Percentiles rank a stretch among this genome's conserved stretches.
phyloP scores from a whole-genome alignment of 2,329 filamentous ascomycete species.

The Furcasterigmium sp. region DNA sequence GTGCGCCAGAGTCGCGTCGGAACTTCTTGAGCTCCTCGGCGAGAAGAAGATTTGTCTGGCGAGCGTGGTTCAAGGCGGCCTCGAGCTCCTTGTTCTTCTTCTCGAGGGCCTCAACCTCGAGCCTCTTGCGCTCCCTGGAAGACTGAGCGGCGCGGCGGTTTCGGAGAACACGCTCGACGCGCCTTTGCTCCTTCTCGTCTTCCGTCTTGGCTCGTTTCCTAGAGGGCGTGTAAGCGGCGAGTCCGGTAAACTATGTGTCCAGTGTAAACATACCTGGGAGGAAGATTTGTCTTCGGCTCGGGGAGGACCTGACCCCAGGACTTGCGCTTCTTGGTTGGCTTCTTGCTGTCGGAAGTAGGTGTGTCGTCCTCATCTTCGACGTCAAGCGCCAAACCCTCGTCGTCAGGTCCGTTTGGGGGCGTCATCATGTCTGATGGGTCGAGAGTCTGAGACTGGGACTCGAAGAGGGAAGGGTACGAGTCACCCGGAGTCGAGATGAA shows the following conservation, averaged over 20 bases:
- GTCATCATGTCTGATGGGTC: conserved; percentile 46
- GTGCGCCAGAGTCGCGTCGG: conserved; percentile 36
- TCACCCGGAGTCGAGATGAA: conserved; percentile 46
- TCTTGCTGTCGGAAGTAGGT: conserved; percentile 49
- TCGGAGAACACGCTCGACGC: conserved; percentile 92
- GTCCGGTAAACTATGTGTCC: too few species aligned
- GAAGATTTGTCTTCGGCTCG: conserved; percentile 92
- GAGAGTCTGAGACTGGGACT: conserved; percentile 24
- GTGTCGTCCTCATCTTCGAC: conserved; percentile 14
- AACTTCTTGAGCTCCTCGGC: conserved; percentile 45
- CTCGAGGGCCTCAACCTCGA: conserved; percentile 82
- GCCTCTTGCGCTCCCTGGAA: conserved; percentile 86
- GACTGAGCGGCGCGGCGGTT: conserved; percentile 96
- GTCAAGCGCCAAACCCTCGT: too few species aligned
- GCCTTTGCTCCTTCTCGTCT: conserved; percentile 96
- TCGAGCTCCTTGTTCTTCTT: conserved; percentile 68
- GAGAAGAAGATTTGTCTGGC: conserved; percentile 45
- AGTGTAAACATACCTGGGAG: conserved; percentile 62
- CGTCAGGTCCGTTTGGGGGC: conserved; percentile 33
- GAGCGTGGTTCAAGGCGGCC: conserved; percentile 53
- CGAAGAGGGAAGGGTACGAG: conserved; percentile 44
- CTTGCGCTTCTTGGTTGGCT: conserved; percentile 86
- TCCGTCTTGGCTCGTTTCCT: conserved; percentile 98
- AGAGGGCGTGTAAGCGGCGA: conserved; percentile 19
- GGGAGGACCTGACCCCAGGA: conserved; percentile 98